Evolutionary conservation across 2,329 filamentous ascomycete genomes (phyloP).

Genomic region (Nemania sp.): DNA sequence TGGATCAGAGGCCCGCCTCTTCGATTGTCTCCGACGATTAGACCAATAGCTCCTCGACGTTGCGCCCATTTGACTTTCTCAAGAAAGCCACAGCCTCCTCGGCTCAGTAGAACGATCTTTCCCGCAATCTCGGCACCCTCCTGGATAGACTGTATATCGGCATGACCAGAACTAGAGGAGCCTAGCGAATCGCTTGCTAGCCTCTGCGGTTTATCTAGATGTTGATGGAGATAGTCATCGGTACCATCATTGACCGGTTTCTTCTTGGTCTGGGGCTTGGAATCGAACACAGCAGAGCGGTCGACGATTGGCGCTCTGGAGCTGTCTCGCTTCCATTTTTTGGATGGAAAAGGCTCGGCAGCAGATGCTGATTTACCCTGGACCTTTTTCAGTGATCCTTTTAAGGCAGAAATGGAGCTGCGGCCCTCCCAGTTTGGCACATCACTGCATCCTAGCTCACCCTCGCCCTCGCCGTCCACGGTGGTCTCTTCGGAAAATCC

Average conservation of each 20-base stretch:
- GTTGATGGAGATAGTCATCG: slow-evolving; percentile 78
- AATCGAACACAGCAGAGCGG: slow-evolving; percentile 30
- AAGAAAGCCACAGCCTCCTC: slow-evolving; percentile 92
- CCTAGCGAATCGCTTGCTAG: slow-evolving; percentile 42
- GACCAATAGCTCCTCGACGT: slow-evolving; percentile 79
- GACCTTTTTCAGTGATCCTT: slow-evolving; percentile 44
- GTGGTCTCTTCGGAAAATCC: slow-evolving; percentile 83
- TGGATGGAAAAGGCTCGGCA: slow-evolving; percentile 37
- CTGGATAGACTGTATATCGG: slow-evolving; percentile 89
- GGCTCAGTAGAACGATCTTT: slow-evolving; percentile 87
- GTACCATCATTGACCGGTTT: slow-evolving; percentile 69
- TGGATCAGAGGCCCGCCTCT: slow-evolving; percentile 88
- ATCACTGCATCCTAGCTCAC: slow-evolving; percentile 93
- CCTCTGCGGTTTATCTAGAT: slow-evolving; percentile 38
- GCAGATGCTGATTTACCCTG: slow-evolving; percentile 38
- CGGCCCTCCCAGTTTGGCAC: slow-evolving; percentile 82
- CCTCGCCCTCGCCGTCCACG: slow-evolving; percentile 66
- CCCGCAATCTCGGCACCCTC: slow-evolving; percentile 90
- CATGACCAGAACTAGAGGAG: slow-evolving; percentile 59
- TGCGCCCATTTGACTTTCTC: slow-evolving; percentile 99
- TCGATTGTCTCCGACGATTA: slow-evolving; percentile 93
- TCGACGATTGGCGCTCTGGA: slow-evolving; percentile 39
- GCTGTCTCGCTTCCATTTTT: slow-evolving; percentile 43
- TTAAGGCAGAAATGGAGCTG: slow-evolving; percentile 50
- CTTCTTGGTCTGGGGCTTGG: slow-evolving; percentile 37